Evolutionary conservation across 225 moss, liverwort and hornwort species (phyloP).

Genomic region (Rhytidiadelphus loreus): DNA sequence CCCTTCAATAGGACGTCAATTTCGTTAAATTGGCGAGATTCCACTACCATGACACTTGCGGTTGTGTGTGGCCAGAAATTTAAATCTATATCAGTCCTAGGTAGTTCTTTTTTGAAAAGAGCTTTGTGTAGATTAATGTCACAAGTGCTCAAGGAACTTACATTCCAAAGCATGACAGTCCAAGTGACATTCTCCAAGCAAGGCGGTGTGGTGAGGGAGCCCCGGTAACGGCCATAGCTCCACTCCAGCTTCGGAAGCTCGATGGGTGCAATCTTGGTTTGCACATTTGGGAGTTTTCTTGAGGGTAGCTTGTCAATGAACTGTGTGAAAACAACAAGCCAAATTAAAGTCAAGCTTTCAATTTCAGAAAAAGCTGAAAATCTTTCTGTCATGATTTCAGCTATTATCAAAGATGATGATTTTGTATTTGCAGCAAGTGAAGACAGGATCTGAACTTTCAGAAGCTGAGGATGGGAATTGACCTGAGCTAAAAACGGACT

Average conservation of each 20-base stretch:
- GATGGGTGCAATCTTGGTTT: background rate
- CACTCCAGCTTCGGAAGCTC: slow-evolving; percentile 22
- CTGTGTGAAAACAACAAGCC: background rate
- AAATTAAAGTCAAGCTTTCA: background rate
- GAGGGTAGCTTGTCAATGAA: slow-evolving; percentile 24
- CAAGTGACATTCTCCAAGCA: slow-evolving; percentile 57
- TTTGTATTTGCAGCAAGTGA: background rate
- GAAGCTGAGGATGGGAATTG: background rate
- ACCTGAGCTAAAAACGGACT: slow-evolving; percentile 44
- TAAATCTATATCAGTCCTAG: background rate
- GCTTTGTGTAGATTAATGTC: background rate
- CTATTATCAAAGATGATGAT: background rate
- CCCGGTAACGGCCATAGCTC: slow-evolving; percentile 44
- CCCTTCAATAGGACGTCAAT: background rate
- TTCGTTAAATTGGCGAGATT: background rate
- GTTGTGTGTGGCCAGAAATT: background rate
- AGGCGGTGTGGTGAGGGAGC: slow-evolving; percentile 72
- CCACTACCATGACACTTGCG: too few species aligned
- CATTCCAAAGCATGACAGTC: slow-evolving; percentile 37
- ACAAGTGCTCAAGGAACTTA: background rate
- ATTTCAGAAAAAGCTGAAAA: background rate
- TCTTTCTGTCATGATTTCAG: background rate
- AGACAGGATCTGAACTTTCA: background rate
- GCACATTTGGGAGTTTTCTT: background rate
- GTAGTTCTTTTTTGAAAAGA: background rate